Conservation (phyloP, 2,329 filamentous ascomycete genomes). For the Aspergillus tanneri region DNA sequence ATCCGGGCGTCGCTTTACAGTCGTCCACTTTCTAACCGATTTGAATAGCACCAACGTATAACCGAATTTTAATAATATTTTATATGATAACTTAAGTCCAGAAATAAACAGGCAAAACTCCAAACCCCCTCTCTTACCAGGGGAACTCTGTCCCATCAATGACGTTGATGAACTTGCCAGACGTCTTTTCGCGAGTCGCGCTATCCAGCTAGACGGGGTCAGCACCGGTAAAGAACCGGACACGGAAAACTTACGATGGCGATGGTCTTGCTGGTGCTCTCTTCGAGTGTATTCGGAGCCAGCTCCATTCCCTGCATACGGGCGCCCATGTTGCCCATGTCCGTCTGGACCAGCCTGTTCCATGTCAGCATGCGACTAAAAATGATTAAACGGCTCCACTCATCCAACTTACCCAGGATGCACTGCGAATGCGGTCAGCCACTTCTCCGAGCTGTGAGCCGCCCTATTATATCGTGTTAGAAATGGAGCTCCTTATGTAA, state of each 20-base stretch:
- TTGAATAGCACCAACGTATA: too few relatives aligned
- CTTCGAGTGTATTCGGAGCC: constrained; percentile 5
- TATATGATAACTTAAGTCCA: too few relatives aligned
- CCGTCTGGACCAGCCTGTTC: constrained; percentile 7
- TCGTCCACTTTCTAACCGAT: too few relatives aligned
- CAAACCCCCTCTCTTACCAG: constrained; percentile 5
- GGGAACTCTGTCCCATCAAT: constrained; percentile 11
- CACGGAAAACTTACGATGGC: neutral
- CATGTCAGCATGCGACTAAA: neutral
- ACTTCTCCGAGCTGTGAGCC: constrained; percentile 1
- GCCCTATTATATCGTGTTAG: neutral
- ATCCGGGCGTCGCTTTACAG: too few relatives aligned
- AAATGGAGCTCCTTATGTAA: neutral
- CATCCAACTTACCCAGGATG: constrained; percentile 7
- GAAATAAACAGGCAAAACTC: too few relatives aligned
- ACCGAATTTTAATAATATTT: too few relatives aligned
- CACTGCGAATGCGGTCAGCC: constrained; percentile 5
- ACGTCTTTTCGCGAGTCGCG: constrained; percentile 1
- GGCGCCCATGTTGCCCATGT: constrained; percentile 7
- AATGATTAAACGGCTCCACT: neutral
- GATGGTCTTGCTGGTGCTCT: neutral
- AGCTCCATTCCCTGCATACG: neutral
- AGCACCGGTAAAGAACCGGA: neutral
- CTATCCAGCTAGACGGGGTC: neutral
- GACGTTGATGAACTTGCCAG: constrained; percentile 5